phyloP scores from a whole-genome alignment of 768 basidiomycete species.

The Macrolepiota albuminosa region DNA sequence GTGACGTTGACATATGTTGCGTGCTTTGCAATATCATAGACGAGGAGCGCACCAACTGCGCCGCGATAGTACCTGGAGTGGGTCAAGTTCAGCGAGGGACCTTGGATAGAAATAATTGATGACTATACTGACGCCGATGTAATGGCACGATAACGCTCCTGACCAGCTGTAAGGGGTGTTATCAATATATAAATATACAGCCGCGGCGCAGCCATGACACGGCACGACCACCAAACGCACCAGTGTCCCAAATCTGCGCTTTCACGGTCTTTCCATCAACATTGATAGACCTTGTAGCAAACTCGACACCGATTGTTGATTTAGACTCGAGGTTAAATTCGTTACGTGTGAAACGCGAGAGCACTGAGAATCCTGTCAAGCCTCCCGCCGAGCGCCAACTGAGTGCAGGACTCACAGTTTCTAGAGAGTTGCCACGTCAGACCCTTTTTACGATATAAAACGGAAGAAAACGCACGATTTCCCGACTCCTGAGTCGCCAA shows the following conservation, averaged over 20 bases:
- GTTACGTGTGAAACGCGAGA: slow-evolving; percentile 98
- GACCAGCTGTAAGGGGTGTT: slow-evolving; percentile 61
- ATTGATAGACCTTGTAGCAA: slow-evolving; percentile 91
- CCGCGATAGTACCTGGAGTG: slow-evolving; percentile 88
- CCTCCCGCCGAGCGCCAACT: slow-evolving; percentile 7
- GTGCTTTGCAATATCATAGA: slow-evolving; percentile 93
- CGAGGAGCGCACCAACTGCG: slow-evolving; percentile 87
- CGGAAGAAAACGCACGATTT: slow-evolving; percentile 80
- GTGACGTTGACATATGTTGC: slow-evolving; percentile 92
- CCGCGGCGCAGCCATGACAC: not conserved
- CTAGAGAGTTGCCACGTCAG: slow-evolving; percentile 27
- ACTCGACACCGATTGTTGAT: slow-evolving; percentile 99
- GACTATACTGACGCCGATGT: slow-evolving; percentile 78
- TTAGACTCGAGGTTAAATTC: slow-evolving; percentile 99
- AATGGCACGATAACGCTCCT: slow-evolving; percentile 96
- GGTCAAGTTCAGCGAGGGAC: not conserved
- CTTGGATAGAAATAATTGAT: slow-evolving; percentile 5
- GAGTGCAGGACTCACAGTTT: slow-evolving; percentile 48
- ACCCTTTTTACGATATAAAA: slow-evolving; percentile 1
- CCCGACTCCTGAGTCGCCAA: slow-evolving; percentile 98
- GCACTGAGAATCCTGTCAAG: slow-evolving; percentile 52
- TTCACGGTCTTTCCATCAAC: slow-evolving; percentile 98
- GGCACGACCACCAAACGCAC: slow-evolving; percentile 37
- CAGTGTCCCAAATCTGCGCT: slow-evolving; percentile 99
- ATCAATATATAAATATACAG: not conserved